Evolutionary conservation across 768 basidiomycete genomes (phyloP), one percentile per base, ranked within the genome.

Genomic region (Tephrocybe rancida): DNA sequence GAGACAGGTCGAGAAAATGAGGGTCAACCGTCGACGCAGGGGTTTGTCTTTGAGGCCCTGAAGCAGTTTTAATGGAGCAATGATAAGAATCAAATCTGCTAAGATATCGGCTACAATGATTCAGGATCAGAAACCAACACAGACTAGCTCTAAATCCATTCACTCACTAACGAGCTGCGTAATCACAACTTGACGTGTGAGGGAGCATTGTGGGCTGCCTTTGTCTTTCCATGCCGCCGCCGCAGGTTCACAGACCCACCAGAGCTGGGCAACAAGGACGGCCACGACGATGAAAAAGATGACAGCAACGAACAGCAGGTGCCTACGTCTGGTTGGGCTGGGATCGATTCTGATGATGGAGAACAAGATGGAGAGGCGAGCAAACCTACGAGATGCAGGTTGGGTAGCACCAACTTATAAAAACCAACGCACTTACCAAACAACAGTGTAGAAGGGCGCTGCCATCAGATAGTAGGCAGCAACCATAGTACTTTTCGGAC

Each of bases 1-100:
- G 51, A 82, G 73, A 46, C 80, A 80, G 9, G 83, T 74, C 9
- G 82, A 82, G 63, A 84, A 83, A 44, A 82, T 79, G 48, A 81
- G 61, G 55, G 77, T 70, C 34, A 79, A 67, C n/a, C 73, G 73
- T 1, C 69, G 63, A 4, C 77, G 74, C 1, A 82, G 60, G 22
- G 55, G 58, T 14, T 61, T 66, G 50, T 77, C 73, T 19, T 66
- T 69, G 22, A 83, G 68, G 19, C 70, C 67, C 55, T 70, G 65
- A 30, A 85, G 72, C 3, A 84, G 65, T 18, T 73, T 68, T 2
- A 82, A 52, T 0, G 83, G 82, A 1, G 79, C 68, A 8, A 65
- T 43, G 30, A 83, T 70, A 41, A 85, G 72, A 22, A 80, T 65
- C 14, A 67, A 21, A 55, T 82, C 81, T 0, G 81, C 71, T 21